Percentiles rank a stretch among this genome's conserved stretches.
phyloP scores from a whole-genome alignment of 805 yeast genomes.

The Kuraishia hungarica region DNA sequence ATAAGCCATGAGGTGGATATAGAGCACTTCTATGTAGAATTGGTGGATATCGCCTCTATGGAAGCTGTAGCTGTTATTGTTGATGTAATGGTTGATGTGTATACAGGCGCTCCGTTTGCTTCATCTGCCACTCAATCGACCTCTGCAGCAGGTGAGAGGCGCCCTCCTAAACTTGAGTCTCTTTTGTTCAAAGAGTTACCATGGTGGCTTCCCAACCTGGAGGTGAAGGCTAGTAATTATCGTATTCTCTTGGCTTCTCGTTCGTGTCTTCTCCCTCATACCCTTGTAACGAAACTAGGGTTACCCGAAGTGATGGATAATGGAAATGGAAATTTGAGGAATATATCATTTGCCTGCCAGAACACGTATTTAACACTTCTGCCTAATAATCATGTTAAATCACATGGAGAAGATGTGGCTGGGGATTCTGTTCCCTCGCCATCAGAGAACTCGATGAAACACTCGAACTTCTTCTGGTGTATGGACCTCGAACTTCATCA shows the following conservation, averaged over 20 bases:
- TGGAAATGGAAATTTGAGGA: constrained; percentile 15
- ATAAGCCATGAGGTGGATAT: constrained; percentile 10
- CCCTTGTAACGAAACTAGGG: constrained; percentile 21
- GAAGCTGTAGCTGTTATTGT: constrained; percentile 16
- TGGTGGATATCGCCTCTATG: constrained; percentile 18
- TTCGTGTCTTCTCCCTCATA: constrained; percentile 33
- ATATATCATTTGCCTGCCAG: not conserved
- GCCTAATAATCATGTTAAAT: not conserved
- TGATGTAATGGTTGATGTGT: not conserved
- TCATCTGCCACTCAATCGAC: not conserved
- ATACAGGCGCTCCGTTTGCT: not conserved
- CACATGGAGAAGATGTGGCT: not conserved
- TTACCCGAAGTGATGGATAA: constrained; percentile 28
- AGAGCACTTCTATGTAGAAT: constrained; percentile 15
- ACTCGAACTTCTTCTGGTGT: not conserved
- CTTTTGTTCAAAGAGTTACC: constrained; percentile 23
- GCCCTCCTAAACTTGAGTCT: not conserved
- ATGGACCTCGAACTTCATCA: not conserved
- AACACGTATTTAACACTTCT: not conserved
- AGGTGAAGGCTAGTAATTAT: constrained; percentile 10
- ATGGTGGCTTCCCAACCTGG: constrained; percentile 19
- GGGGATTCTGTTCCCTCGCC: not conserved
- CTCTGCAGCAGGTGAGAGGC: not conserved
- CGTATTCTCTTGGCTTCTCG: constrained; percentile 28
- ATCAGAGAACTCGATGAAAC: not conserved